A percentile compares a stretch with the other conserved stretches of the same genome.
phyloP scores from a whole-genome alignment of 2,329 filamentous ascomycete genomes.

The Fusarium fujikuroi region DNA sequence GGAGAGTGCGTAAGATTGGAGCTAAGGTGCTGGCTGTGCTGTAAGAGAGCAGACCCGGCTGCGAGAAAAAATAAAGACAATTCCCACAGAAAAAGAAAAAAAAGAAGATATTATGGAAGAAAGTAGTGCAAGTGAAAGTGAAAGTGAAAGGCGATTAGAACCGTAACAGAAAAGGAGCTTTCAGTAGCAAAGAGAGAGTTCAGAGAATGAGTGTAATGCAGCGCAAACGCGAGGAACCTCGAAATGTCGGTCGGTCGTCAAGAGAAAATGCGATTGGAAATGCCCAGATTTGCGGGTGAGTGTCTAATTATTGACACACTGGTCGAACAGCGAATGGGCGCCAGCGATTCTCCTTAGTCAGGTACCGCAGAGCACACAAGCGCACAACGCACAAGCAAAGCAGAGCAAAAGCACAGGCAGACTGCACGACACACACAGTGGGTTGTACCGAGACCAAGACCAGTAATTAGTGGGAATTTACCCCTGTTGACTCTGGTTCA shows the following conservation, averaged over 20 bases:
- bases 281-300: constrained; percentile 30
- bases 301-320: constrained; percentile 39
- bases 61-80: constrained; percentile 32
- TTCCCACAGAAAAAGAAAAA: constrained; percentile 27
- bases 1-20: constrained; percentile 41
- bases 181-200: background rate
- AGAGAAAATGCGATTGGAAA: constrained; percentile 25
- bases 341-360: constrained; percentile 27
- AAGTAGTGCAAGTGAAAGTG: background rate
- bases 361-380: constrained; percentile 14
- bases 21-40: constrained; percentile 16
- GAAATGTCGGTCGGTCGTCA: constrained; percentile 19
- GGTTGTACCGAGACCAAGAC: constrained; percentile 22
- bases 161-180: background rate
- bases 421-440: constrained; percentile 31
- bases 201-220: constrained; percentile 25
- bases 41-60: constrained; percentile 42
- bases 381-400: constrained; percentile 27
- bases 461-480: constrained; percentile 32
- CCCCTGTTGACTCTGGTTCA: constrained; percentile 26
- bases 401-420: constrained; percentile 15
- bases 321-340: constrained; percentile 6
- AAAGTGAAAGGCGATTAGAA: background rate
- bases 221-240: constrained; percentile 5
- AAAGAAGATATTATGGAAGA: background rate